Evolutionary conservation across 2,329 filamentous ascomycete species (phyloP), one percentile per base, ranked within the genome.

Genomic region (Colletotrichum filicis): DNA sequence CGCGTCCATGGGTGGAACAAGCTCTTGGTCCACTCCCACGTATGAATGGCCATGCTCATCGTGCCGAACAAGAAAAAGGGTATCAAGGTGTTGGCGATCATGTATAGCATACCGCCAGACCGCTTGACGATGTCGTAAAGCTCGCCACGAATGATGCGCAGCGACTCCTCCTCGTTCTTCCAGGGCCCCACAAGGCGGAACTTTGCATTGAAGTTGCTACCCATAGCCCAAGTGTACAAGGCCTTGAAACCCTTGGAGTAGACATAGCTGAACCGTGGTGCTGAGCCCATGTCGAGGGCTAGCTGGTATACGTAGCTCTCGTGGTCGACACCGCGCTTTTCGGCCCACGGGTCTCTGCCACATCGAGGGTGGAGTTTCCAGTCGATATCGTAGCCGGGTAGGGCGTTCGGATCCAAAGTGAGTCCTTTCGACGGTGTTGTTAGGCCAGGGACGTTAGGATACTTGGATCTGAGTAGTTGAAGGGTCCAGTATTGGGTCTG

Each of bases 271-370:
- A 84, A 78, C 2, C 77, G 80, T 0, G 86, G 85, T 0, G 85
- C 85, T 2, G 85, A 77, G 3, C 83, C 84, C 69, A 87, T 85
- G 76, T 87, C 86, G 0, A 86, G 78, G 0, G 85, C 85, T 2
- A 88, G 81, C 78, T 88, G 86, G 77, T 87, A 87, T 0, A 84
- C 84, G 73, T 88, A 88, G 72, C 82, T 83, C 73, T 88, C 86
- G 60, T 87, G 86, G 56, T 88, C 86, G 2, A 87, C 85, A 19
- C 84, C 86, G 65, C 82, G 79, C 75, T 84, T 83, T 37, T 75
- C 78, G 22, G 78, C 71, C 62, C 76, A 81, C 26, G 82, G 76
- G 66, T 82, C 81, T 68, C 83, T 82, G 24, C 76, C 75, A 0
- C 76, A 78, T 3, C 80, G 79, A 0, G 79, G 60, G 32, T 83